Base-by-base conservation (phyloP, 164 flowering plant genomes). In the Magnolia officinalis region DNA sequence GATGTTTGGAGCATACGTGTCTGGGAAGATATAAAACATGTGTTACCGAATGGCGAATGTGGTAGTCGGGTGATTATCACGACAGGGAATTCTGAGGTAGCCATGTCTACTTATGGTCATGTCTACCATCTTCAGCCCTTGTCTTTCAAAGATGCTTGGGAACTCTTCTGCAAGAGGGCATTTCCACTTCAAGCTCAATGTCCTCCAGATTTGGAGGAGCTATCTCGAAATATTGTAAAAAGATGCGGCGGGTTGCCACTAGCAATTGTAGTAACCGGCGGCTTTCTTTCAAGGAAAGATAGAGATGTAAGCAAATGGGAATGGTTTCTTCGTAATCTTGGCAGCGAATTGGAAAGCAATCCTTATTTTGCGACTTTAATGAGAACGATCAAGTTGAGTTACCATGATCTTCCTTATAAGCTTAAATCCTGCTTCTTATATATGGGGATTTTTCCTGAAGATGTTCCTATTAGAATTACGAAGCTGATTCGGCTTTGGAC, bases 1-100 rank as follows among this genome's bases (percentile, higher is more conserved):
- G 89, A 89, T 76, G 87, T 87, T 14, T 85, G 89, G 90, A 78
- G 84, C 20, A n/a, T 59, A 23, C 19, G 63, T 6, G 79, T 86
- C 83, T 89, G 92, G 90, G 20, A 8, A 8, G 67, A 65, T 31
- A 80, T 89, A 50, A 66, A 51, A 8, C 77, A 72, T 16, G 89
- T 84, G 8, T 71, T 89, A 59, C 89, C 90, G 0, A 80, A 75
- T 72, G 81, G 81, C 23, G 78, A 61, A 29, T 23, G 11, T 66
- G 86, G 87, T 10, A 83, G 87, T 23, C 71, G 85, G 52, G 51
- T 85, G 23, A 81, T 89, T 20, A 77, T 89, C 26, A 87, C 89
- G 5, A 86, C 88, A 1, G 45, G 6, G 6, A 37, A 37, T 4
- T 5, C 45, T 37, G 78, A 88, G 11, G 71, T 68, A 6, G 45